phyloP scores from a whole-genome alignment of 2,329 filamentous ascomycete genomes.

The Calonectria honghensis region DNA sequence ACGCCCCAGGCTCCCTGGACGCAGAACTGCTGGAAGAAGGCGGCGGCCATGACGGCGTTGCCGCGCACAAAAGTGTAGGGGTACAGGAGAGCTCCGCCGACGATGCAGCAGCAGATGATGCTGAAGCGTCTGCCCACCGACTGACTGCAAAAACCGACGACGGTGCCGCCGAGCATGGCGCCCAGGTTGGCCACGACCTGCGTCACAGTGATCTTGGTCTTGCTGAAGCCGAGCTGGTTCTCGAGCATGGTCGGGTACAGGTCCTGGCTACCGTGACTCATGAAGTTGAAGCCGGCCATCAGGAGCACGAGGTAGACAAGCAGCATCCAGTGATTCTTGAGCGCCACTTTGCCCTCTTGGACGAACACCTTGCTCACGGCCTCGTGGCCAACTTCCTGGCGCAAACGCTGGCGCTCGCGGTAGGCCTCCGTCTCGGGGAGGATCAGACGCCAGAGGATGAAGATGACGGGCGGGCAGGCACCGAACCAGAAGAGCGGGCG shows the following conservation, averaged over 20 bases:
- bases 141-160: conserved; percentile 80
- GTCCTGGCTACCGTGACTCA: conserved; percentile 85
- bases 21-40: conserved; percentile 89
- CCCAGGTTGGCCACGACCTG: conserved; percentile 84
- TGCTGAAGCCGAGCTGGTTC: conserved; percentile 72
- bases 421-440: conserved; percentile 88
- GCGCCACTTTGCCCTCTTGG: conserved; percentile 84
- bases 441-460: conserved; percentile 86
- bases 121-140: conserved; percentile 81
- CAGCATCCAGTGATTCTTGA: conserved; percentile 87
- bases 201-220: conserved; percentile 78
- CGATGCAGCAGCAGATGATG: conserved; percentile 78
- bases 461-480: conserved; percentile 84
- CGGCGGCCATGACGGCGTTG: conserved; percentile 82
- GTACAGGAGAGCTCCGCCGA: conserved; percentile 86
- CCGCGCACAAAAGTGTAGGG: conserved; percentile 84
- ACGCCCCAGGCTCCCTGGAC: conserved; percentile 87
- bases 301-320: conserved; percentile 88
- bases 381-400: conserved; percentile 64
- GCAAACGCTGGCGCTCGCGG: conserved; percentile 78
- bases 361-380: conserved; percentile 75
- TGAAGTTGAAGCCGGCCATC: conserved; percentile 95
- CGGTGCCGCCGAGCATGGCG: conserved; percentile 80
- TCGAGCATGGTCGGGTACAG: conserved; percentile 77
- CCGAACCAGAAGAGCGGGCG: conserved; percentile 93